Evolutionary conservation across 1,284 basidiomycete genomes (phyloP).

Genomic region (Stygiomarasmius scandens): DNA sequence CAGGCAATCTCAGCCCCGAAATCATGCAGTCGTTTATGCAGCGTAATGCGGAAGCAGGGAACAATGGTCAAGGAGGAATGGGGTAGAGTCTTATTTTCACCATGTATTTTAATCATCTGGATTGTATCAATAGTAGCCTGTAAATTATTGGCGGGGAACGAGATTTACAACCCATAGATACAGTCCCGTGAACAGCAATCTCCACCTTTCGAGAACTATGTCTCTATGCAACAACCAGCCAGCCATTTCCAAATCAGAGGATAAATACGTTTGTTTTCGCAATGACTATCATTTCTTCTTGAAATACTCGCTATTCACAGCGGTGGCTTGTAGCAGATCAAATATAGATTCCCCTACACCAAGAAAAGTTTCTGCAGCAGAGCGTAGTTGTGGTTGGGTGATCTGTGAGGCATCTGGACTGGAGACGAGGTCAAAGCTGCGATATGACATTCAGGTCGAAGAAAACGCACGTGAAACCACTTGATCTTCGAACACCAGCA

Average conservation of each 20-base stretch:
- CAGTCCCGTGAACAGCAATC: not conserved
- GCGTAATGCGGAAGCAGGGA: constrained; percentile 39
- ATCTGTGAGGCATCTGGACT: constrained; percentile 75
- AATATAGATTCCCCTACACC: constrained; percentile 89
- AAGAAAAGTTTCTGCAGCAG: constrained; percentile 81
- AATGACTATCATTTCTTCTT: constrained; percentile 34
- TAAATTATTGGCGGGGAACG: not conserved
- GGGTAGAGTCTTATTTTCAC: not conserved
- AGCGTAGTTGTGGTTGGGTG: constrained; percentile 74
- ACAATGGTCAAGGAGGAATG: constrained; percentile 3
- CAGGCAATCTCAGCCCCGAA: constrained; percentile 38
- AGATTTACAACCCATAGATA: not conserved
- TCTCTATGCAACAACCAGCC: too few relatives aligned
- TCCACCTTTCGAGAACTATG: too few relatives aligned
- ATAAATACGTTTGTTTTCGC: too few relatives aligned
- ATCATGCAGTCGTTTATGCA: constrained; percentile 69
- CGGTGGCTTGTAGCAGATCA: constrained; percentile 78
- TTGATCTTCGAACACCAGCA: constrained; percentile 90
- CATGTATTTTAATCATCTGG: not conserved
- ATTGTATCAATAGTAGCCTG: not conserved
- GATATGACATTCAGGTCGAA: not conserved
- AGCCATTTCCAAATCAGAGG: too few relatives aligned
- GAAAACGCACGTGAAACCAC: constrained; percentile 81
- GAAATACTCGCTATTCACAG: constrained; percentile 83
- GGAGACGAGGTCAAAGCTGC: constrained; percentile 5